A percentile compares a stretch with the other conserved stretches of the same genome.
Evolutionary conservation across 2,329 filamentous ascomycete species (phyloP).

Genomic region (Cladosporium austrohemisphaericum): DNA sequence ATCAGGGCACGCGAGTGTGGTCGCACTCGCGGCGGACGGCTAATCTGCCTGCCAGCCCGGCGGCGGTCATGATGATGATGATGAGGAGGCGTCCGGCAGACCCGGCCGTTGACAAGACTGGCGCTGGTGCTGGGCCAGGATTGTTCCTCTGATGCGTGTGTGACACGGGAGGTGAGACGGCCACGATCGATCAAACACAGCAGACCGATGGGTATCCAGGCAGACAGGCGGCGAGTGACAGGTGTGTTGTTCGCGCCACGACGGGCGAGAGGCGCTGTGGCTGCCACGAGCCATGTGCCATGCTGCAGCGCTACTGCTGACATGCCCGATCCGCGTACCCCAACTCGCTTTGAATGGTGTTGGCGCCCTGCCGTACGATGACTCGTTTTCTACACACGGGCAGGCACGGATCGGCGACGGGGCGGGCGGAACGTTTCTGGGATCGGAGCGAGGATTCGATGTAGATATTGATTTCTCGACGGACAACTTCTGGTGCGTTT

Average conservation of each 20-base stretch:
- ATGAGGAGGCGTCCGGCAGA: conserved; percentile 10
- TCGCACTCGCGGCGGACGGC: neutral
- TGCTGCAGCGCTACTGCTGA: conserved; percentile 11
- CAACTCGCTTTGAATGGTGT: no score
- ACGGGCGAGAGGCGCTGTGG: conserved; percentile 1
- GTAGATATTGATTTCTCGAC: neutral
- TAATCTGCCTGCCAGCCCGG: neutral
- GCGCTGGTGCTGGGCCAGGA: neutral
- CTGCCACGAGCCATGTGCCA: conserved; percentile 1
- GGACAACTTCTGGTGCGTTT: conserved; percentile 13
- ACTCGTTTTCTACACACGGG: conserved; percentile 8
- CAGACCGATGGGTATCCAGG: neutral
- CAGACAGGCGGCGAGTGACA: neutral
- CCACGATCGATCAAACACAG: conserved; percentile 4
- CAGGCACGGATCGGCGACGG: neutral
- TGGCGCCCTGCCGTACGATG: conserved; percentile 4
- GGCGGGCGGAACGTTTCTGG: conserved; percentile 5
- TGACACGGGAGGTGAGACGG: conserved; percentile 9
- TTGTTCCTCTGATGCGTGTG: neutral
- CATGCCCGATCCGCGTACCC: conserved; percentile 9
- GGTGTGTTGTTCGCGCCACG: conserved; percentile 3
- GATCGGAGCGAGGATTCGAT: conserved; percentile 9
- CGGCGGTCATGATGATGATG: neutral
- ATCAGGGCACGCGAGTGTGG: no score
- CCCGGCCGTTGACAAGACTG: neutral